Percentiles rank a stretch among this genome's conserved stretches.
phyloP scores from a whole-genome alignment of 768 basidiomycete species.

The Tylopilus plumbeoviolaceoides region DNA sequence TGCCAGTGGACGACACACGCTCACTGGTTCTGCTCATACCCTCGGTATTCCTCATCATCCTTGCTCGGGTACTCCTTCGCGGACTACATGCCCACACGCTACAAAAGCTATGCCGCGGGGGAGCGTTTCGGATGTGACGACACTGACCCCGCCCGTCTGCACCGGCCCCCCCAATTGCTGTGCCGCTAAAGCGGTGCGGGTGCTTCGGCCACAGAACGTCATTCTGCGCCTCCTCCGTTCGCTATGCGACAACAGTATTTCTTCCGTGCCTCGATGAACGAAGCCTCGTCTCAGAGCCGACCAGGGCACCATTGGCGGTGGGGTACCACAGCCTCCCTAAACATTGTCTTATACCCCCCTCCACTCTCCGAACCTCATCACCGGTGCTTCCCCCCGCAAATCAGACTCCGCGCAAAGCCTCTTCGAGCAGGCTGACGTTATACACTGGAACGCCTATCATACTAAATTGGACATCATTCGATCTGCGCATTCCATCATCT shows the following conservation, averaged over 20 bases:
- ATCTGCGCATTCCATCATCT: constrained; percentile 20
- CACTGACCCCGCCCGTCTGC: not conserved
- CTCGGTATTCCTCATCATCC: not conserved
- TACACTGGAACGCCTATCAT: constrained; percentile 27
- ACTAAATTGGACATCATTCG: constrained; percentile 15
- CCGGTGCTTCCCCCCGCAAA: not conserved
- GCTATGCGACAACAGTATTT: not conserved
- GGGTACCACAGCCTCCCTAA: constrained; percentile 20
- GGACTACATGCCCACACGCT: not conserved
- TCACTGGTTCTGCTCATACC: not conserved
- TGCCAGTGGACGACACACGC: not conserved
- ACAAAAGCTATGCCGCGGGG: constrained; percentile 1
- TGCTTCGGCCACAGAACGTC: constrained; percentile 15
- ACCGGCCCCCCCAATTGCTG: constrained; percentile 13
- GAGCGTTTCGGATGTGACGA: not conserved
- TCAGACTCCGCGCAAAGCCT: constrained; percentile 7
- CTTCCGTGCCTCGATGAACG: not conserved
- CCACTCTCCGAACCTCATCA: not conserved
- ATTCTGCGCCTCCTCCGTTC: constrained; percentile 15
- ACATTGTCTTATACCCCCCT: constrained; percentile 4
- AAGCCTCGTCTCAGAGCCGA: not conserved
- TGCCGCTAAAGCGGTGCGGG: constrained; percentile 22
- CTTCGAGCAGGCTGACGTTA: constrained; percentile 14
- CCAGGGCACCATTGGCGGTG: constrained; percentile 12
- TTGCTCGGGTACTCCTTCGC: not conserved